A percentile compares a stretch with the other conserved stretches of the same genome.
These are phyloP conservation scores for Cryptococcus depauperatus DNA, from an alignment of 1,284 basidiomycete species.

Conservation along the genomic window DNA sequence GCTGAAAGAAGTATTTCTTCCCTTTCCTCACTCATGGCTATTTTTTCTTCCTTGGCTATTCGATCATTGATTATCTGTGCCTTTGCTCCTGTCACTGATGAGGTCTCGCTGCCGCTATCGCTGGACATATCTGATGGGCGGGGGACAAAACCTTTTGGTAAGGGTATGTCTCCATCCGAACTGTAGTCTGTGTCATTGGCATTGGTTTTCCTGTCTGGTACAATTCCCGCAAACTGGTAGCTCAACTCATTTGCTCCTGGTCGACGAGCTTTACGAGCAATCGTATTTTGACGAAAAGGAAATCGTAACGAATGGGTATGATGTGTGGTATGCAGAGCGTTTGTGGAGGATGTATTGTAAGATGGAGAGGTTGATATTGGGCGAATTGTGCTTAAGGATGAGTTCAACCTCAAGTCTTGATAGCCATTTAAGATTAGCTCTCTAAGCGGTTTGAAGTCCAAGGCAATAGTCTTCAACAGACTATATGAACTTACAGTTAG, in stretches of 20 bases:
- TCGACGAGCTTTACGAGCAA: slow-evolving; percentile 30
- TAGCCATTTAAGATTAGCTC: too few species aligned
- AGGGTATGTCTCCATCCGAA: slow-evolving; percentile 7
- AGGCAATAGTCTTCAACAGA: background rate
- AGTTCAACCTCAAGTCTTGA: slow-evolving; percentile 29
- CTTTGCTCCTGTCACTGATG: background rate
- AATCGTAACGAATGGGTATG: slow-evolving; percentile 21
- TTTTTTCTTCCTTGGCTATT: too few species aligned
- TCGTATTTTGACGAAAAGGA: slow-evolving; percentile 37
- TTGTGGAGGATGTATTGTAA: slow-evolving; percentile 1
- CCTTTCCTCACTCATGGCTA: too few species aligned
- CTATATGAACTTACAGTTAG: slow-evolving; percentile 8
- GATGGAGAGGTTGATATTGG: slow-evolving; percentile 18
- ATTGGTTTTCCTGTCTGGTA: background rate
- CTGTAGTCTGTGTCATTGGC: background rate
- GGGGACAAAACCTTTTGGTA: slow-evolving; percentile 6
- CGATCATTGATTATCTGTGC: slow-evolving; percentile 3
- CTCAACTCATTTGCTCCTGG: slow-evolving; percentile 25
- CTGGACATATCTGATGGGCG: background rate
- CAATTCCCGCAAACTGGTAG: slow-evolving; percentile 24
- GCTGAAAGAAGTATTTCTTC: slow-evolving; percentile 28
- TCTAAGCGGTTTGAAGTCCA: background rate
- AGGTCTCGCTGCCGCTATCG: background rate
- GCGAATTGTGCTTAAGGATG: slow-evolving; percentile 38
- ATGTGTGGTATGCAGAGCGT: slow-evolving; percentile 3